Percentiles rank a stretch among this genome's conserved stretches.
Conservation (phyloP, 1,284 basidiomycete genomes). For the Cryptococcus jaspeensis region DNA sequence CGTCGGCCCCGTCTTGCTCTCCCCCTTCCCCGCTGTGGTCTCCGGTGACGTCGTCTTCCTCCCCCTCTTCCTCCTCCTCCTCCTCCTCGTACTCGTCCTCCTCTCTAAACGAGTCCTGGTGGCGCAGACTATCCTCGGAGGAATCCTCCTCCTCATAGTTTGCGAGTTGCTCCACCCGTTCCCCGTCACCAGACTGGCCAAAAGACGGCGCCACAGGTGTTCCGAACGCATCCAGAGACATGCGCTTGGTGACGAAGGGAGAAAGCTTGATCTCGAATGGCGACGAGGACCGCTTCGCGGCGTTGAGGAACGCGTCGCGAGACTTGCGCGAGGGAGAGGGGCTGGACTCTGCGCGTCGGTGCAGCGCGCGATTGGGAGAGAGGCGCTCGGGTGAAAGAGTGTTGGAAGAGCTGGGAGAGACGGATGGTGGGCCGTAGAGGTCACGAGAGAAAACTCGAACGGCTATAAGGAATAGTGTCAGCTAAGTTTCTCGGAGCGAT, state of each 20-base stretch:
- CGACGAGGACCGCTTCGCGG: constrained; percentile 30
- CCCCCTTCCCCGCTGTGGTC: neutral
- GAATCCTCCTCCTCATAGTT: constrained; percentile 6
- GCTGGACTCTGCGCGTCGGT: constrained; percentile 15
- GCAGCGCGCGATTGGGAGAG: constrained; percentile 4
- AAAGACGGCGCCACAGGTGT: constrained; percentile 12
- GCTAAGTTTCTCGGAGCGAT: neutral
- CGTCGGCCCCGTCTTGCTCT: neutral
- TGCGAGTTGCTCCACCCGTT: constrained; percentile 5
- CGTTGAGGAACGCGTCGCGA: constrained; percentile 6
- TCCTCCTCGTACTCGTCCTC: neutral
- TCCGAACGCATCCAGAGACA: constrained; percentile 40
- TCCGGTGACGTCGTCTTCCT: neutral
- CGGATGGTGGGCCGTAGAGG: constrained; percentile 16
- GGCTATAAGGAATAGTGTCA: constrained; percentile 14
- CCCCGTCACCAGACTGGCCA: constrained; percentile 6
- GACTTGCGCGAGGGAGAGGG: constrained; percentile 13
- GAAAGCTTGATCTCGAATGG: constrained; percentile 40
- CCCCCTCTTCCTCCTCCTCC: neutral
- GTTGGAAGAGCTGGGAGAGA: neutral
- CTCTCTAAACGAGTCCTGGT: neutral
- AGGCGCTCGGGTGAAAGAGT: constrained; percentile 1
- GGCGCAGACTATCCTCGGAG: no score
- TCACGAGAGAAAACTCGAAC: constrained; percentile 38
- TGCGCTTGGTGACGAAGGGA: constrained; percentile 35